Percentiles rank a stretch among this genome's conserved stretches.
These are phyloP conservation scores for Daldinia sp. DNA, from an alignment of 2,329 filamentous ascomycete species.

Conservation along the genomic window DNA sequence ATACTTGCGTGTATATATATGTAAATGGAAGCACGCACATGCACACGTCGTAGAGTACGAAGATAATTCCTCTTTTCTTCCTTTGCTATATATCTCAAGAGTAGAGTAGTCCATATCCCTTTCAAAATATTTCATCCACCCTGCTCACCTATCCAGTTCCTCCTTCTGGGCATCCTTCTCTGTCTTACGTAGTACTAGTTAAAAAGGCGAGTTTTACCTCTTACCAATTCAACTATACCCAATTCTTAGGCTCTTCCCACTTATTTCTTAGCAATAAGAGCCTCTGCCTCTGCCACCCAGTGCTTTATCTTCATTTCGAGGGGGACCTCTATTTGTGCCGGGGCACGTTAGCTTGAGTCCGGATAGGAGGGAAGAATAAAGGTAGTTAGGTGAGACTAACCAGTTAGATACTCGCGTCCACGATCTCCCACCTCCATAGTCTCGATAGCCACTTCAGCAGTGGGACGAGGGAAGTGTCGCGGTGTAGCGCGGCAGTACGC, in stretches of 20 bases:
- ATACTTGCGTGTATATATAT: not conserved
- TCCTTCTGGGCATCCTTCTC: not conserved
- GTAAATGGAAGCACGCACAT: not conserved
- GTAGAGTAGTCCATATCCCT: not conserved
- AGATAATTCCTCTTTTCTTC: not conserved
- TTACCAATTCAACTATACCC: not conserved
- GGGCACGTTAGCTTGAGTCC: not conserved
- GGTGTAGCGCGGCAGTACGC: constrained; percentile 61
- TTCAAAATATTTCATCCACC: not conserved
- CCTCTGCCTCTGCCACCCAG: not conserved
- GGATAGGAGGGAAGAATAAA: constrained; percentile 20
- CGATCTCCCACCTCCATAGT: constrained; percentile 64
- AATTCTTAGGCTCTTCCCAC: too few species aligned
- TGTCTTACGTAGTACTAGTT: not conserved
- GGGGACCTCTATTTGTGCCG: not conserved
- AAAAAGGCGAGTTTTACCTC: not conserved
- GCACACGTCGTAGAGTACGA: not conserved
- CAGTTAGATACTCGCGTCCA: constrained; percentile 57
- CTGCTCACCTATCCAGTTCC: not conserved
- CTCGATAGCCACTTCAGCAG: constrained; percentile 59
- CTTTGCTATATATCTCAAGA: not conserved
- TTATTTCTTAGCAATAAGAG: not conserved
- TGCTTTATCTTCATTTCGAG: not conserved
- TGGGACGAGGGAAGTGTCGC: constrained; percentile 57
- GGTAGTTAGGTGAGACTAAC: constrained; percentile 54